A percentile compares a stretch with the other conserved stretches of the same genome.
Conservation (phyloP, 371 early-diverging fungal genomes). For the Blakeslea trispora region DNA sequence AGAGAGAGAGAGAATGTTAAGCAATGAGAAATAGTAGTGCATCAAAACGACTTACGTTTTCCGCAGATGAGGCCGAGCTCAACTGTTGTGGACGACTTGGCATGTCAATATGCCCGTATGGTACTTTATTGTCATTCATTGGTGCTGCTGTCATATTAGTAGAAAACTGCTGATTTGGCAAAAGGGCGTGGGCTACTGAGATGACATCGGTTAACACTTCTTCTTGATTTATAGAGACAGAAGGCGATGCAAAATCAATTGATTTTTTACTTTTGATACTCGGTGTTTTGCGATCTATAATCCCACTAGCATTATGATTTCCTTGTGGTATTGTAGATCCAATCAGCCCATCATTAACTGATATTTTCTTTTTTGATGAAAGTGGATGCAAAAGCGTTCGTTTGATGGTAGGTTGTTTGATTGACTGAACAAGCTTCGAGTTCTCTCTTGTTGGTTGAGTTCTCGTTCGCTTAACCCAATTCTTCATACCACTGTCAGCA, state of each 20-base stretch:
- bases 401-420: slow-evolving; percentile 12
- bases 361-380: slow-evolving; percentile 13
- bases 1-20: no score
- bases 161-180: slow-evolving; percentile 31
- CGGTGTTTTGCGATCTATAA: no score
- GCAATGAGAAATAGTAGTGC: no score
- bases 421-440: slow-evolving; percentile 13
- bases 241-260: slow-evolving; percentile 11
- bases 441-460: slow-evolving; percentile 17
- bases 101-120: slow-evolving; percentile 44
- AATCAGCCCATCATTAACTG: slow-evolving; percentile 3
- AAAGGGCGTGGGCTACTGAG: slow-evolving; percentile 35
- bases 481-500: slow-evolving; percentile 43
- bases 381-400: slow-evolving; percentile 23
- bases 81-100: slow-evolving; percentile 35
- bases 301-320: no score
- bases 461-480: slow-evolving; percentile 36
- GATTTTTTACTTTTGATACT: slow-evolving; percentile 18
- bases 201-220: slow-evolving; percentile 32
- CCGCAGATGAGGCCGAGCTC: no score
- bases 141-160: slow-evolving; percentile 7
- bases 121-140: slow-evolving; percentile 6
- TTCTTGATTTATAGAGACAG: slow-evolving; percentile 7
- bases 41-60: no score
- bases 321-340: neutral